A percentile compares a stretch with the other conserved stretches of the same genome.
Evolutionary conservation across 1,284 basidiomycete genomes (phyloP).

Genomic region (Pseudozyma sp.): DNA sequence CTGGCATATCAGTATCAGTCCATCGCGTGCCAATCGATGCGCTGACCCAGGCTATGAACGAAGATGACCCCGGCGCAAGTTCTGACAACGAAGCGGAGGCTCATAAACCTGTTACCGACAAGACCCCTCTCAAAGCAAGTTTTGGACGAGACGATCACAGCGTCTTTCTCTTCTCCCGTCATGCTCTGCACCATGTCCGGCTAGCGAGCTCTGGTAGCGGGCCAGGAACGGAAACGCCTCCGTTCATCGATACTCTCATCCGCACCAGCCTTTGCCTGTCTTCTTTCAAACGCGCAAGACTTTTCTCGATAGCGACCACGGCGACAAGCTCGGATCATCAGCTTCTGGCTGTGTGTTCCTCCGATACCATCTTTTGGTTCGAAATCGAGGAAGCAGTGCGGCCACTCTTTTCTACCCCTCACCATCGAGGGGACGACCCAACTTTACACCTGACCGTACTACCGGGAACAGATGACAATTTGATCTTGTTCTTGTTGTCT

Average conservation of each 20-base stretch:
- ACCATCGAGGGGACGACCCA: constrained; percentile 47
- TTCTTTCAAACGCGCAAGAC: constrained; percentile 20
- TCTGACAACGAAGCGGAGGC: background rate
- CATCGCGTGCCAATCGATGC: background rate
- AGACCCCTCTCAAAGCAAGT: constrained; percentile 6
- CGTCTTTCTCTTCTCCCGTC: constrained; percentile 17
- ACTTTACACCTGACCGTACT: constrained; percentile 15
- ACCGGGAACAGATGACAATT: background rate
- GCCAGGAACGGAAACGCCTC: background rate
- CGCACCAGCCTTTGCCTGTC: constrained; percentile 18
- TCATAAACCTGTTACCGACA: background rate
- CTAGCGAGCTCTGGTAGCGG: background rate
- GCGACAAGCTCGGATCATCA: background rate
- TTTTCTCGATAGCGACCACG: constrained; percentile 24
- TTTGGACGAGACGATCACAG: constrained; percentile 10
- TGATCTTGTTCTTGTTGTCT: constrained; percentile 12
- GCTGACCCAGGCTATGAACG: background rate
- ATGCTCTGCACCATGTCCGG: constrained; percentile 9
- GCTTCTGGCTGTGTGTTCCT: constrained; percentile 36
- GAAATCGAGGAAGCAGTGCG: constrained; percentile 1
- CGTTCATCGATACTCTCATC: constrained; percentile 7
- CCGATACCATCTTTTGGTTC: constrained; percentile 42
- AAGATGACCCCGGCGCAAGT: background rate
- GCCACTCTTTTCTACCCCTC: constrained; percentile 25
- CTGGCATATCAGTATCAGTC: background rate